Evolutionary conservation across 2,329 filamentous ascomycete species (phyloP).

Genomic region (Xylaria polymorpha): DNA sequence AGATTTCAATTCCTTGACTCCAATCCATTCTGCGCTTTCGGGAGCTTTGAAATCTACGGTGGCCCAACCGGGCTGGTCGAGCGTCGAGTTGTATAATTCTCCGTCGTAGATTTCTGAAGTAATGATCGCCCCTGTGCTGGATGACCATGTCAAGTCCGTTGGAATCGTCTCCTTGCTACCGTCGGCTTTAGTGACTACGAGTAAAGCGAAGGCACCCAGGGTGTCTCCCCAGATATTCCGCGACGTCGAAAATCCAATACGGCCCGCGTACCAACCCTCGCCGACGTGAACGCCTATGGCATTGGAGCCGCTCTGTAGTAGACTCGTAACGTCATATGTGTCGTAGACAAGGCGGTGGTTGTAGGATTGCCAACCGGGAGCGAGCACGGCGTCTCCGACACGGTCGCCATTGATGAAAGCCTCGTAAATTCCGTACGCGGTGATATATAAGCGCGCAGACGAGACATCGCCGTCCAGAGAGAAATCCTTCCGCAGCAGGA

Average conservation of each 20-base stretch:
- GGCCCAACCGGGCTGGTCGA: slow-evolving; percentile 45
- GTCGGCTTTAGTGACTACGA: slow-evolving; percentile 44
- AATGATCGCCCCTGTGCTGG: slow-evolving; percentile 43
- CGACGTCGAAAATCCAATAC: slow-evolving; percentile 49
- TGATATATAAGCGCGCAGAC: slow-evolving; percentile 60
- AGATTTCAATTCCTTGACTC: slow-evolving; percentile 40
- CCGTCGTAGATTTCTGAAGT: slow-evolving; percentile 49
- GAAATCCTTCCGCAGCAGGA: slow-evolving; percentile 53
- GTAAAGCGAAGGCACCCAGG: slow-evolving; percentile 47
- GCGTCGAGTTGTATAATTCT: slow-evolving; percentile 49
- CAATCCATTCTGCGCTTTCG: slow-evolving; percentile 47
- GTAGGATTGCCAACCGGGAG: slow-evolving; percentile 66
- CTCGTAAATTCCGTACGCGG: slow-evolving; percentile 58
- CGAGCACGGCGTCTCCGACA: slow-evolving; percentile 56
- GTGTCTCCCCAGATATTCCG: slow-evolving; percentile 51
- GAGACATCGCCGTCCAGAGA: slow-evolving; percentile 38
- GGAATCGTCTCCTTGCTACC: slow-evolving; percentile 40
- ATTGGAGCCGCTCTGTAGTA: slow-evolving; percentile 55
- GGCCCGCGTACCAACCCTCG: slow-evolving; percentile 64
- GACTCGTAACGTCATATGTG: slow-evolving; percentile 61
- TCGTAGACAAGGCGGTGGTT: slow-evolving; percentile 63
- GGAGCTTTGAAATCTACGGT: slow-evolving; percentile 49
- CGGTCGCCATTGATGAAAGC: slow-evolving; percentile 59
- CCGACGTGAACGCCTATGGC: slow-evolving; percentile 59
- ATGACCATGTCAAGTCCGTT: slow-evolving; percentile 50